Evolutionary conservation across 192 early-diverging fungal species (phyloP), one percentile per base, ranked within the genome.

Genomic region (Linnemannia elongata): DNA sequence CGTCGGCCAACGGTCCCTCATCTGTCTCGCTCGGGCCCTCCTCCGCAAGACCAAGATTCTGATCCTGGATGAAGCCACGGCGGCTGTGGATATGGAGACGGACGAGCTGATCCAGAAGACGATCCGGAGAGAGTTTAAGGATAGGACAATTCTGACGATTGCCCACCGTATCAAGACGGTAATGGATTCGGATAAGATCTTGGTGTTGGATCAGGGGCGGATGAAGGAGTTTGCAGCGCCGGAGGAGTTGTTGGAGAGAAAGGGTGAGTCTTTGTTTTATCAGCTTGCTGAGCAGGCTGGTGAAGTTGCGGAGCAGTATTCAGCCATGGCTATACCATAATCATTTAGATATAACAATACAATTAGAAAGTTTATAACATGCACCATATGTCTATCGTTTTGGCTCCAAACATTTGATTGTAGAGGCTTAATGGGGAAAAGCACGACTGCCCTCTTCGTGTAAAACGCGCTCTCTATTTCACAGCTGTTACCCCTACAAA

Each of bases 141-240:
- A 94, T 60, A 91, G 92, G n/a, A 99, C 98, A 1, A 88, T 98
- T 57, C 78, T 99, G 42, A 95, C 94, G 79, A 96, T 99, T 83
- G 98, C 98, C 1, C 98, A 99, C 79, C 93, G 97, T 12, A 75
- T 97, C 69, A 91, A 93, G 76, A 97, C 97, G 0, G 92, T 98
- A 12, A 95, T 96, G 74, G 95, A 94, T 75, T 97, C 96, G 68
- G 97, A 98, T 89, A 89, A 93, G 36, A 94, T 98, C 12, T 68
- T 97, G n/a, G 96, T 97, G 3, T 55, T 97, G 79, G 95, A 96
- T 78, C 89, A 93, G 18, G 97, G 97, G 8, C 75, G 90, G 20
- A 85, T 98, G 4, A 88, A 91, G 52, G 87, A 88, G 69, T 88
- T 72, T 70, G 87, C 80, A 71, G 63, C 82, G 54, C 87, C 87